Evolutionary conservation across 441 rosid genomes (phyloP).

Genomic region (Arabidopsis hybrid): DNA sequence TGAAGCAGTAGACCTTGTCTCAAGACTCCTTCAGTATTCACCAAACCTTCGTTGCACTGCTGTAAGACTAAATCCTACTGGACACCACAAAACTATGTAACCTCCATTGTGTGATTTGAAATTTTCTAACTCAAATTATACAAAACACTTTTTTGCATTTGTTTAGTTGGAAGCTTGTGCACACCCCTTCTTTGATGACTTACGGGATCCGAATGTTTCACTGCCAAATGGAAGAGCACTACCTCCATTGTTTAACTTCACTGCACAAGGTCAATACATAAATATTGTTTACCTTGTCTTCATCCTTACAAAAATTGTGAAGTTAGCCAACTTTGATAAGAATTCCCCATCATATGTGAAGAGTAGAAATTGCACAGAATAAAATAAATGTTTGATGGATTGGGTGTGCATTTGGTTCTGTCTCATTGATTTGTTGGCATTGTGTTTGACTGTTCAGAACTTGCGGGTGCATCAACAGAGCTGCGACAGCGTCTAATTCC

Average conservation of each 20-base stretch:
- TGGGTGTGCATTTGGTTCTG: not conserved
- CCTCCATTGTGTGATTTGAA: slow-evolving; percentile 3
- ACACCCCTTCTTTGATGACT: slow-evolving; percentile 75
- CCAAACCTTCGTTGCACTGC: slow-evolving; percentile 54
- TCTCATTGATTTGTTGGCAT: slow-evolving; percentile 22
- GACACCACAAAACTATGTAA: not conserved
- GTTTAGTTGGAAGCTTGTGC: slow-evolving; percentile 86
- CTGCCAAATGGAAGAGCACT: slow-evolving; percentile 76
- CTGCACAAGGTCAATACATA: slow-evolving; percentile 58
- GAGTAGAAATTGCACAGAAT: not conserved
- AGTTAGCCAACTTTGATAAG: slow-evolving; percentile 5
- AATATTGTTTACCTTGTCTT: slow-evolving; percentile 1
- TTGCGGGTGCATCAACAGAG: slow-evolving; percentile 81
- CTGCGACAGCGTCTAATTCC: slow-evolving; percentile 67
- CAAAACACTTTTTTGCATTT: not conserved
- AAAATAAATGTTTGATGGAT: not conserved
- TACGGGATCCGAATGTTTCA: slow-evolving; percentile 66
- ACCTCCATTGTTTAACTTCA: slow-evolving; percentile 82
- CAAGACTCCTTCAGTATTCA: slow-evolving; percentile 50
- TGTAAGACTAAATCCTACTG: slow-evolving; percentile 28
- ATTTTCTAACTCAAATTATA: not conserved
- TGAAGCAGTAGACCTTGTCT: slow-evolving; percentile 51
- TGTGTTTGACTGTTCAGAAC: slow-evolving; percentile 58
- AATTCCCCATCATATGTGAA: slow-evolving; percentile 2
- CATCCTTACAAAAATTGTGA: not conserved